A percentile compares a stretch with the other conserved stretches of the same genome.
Evolutionary conservation across 345 rosid species (phyloP).

Genomic region (Dipteronia sinensis): DNA sequence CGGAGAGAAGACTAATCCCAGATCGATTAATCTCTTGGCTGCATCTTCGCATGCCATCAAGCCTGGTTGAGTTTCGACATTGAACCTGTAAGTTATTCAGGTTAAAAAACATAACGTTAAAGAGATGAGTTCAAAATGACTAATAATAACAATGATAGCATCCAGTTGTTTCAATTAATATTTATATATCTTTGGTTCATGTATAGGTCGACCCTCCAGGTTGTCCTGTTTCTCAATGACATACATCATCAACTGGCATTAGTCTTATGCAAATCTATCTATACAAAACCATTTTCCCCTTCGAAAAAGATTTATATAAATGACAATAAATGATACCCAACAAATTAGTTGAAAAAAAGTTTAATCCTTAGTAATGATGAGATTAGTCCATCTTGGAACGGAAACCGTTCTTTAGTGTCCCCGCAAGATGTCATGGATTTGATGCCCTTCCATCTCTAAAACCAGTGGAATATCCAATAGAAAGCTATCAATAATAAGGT

Average conservation of each 20-base stretch:
- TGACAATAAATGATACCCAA: slow-evolving; percentile 2
- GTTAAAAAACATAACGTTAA: no score
- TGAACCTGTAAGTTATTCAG: slow-evolving; percentile 36
- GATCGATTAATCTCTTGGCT: slow-evolving; percentile 67
- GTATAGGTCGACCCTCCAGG: slow-evolving; percentile 14
- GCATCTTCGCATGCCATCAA: slow-evolving; percentile 56
- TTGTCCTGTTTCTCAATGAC: slow-evolving; percentile 25
- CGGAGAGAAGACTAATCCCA: slow-evolving; percentile 62
- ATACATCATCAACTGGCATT: slow-evolving; percentile 17
- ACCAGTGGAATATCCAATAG: no score
- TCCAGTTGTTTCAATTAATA: background rate
- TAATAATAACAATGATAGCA: slow-evolving; percentile 2
- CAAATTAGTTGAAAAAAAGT: background rate
- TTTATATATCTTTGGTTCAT: no score
- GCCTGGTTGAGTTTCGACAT: slow-evolving; percentile 67
- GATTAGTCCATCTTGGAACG: background rate
- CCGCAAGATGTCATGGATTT: background rate
- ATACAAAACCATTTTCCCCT: background rate
- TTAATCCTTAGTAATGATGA: slow-evolving; percentile 17
- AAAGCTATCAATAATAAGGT: background rate
- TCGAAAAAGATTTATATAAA: background rate
- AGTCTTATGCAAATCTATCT: slow-evolving; percentile 3
- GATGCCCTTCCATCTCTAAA: background rate
- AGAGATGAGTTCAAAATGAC: background rate
- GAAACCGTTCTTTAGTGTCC: background rate